phyloP scores from a whole-genome alignment of 1,139 yeast genomes.

The Yamadazyma membranifaciens region DNA sequence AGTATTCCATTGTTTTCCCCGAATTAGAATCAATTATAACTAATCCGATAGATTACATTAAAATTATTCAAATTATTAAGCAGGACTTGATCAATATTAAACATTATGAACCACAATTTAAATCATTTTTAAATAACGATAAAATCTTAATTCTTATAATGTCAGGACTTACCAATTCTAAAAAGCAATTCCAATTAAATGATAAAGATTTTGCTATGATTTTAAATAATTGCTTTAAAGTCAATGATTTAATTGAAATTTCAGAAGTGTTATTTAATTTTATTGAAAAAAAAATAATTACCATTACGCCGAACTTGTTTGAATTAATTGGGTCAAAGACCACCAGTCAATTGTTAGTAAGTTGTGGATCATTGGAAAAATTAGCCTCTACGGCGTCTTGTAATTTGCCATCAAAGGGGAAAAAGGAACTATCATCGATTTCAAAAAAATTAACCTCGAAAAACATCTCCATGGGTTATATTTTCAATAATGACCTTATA shows the following conservation, averaged over 20 bases:
- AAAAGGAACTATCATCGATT: constrained; percentile 48
- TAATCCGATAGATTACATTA: constrained; percentile 65
- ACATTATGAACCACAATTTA: constrained; percentile 32
- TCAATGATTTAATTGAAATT: constrained; percentile 46
- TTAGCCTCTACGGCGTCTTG: constrained; percentile 77
- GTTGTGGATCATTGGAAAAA: constrained; percentile 69
- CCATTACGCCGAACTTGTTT: constrained; percentile 78
- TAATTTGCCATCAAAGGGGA: constrained; percentile 78
- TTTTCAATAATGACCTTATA: constrained; percentile 53
- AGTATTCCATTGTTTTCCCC: constrained; percentile 64
- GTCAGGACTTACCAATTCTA: constrained; percentile 54
- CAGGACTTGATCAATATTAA: constrained; percentile 43
- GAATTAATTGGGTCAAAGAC: constrained; percentile 70
- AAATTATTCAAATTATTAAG: constrained; percentile 50
- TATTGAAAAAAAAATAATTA: constrained; percentile 55
- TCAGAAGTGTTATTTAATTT: constrained; percentile 47
- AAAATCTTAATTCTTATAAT: constrained; percentile 71
- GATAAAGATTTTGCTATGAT: constrained; percentile 40
- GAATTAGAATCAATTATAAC: constrained; percentile 66
- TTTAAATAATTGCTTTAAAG: constrained; percentile 44
- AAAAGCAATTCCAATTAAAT: constrained; percentile 26
- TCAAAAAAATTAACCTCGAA: constrained; percentile 28
- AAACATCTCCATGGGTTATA: constrained; percentile 56
- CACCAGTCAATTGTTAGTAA: constrained; percentile 71
- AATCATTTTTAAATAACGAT: constrained; percentile 52